Conservation (phyloP, 306 rosid genomes). For the Senna tora region DNA sequence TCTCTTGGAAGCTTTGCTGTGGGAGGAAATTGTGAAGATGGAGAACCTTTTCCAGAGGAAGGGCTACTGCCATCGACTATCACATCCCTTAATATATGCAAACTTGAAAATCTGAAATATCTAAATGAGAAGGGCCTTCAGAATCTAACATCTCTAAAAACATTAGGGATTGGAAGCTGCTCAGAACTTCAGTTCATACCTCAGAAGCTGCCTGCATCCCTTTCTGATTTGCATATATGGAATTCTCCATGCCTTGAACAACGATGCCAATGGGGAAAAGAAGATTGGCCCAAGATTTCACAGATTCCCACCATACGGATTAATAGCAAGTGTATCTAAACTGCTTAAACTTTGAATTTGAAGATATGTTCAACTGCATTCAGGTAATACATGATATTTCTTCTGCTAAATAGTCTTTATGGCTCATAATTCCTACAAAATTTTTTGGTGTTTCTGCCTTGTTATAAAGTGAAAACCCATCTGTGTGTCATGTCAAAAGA, state of each 20-base stretch:
- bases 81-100: slow-evolving; percentile 1
- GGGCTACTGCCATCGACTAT: slow-evolving; percentile 27
- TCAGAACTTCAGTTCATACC: slow-evolving; percentile 28
- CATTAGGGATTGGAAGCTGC: slow-evolving; percentile 17
- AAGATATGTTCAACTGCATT: too few species aligned
- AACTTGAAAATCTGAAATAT: slow-evolving; percentile 1
- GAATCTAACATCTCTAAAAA: slow-evolving; percentile 20
- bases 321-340: background rate
- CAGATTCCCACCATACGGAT: slow-evolving; percentile 7
- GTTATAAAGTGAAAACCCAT: too few species aligned
- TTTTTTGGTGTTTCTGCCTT: too few species aligned
- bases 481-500: too few species aligned
- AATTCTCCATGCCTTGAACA: slow-evolving; percentile 21
- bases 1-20: slow-evolving; percentile 22
- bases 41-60: slow-evolving; percentile 19
- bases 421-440: too few species aligned
- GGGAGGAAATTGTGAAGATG: slow-evolving; percentile 16
- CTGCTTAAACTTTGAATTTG: too few species aligned
- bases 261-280: slow-evolving; percentile 7
- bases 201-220: slow-evolving; percentile 19
- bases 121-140: background rate
- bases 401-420: too few species aligned
- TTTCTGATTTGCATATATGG: slow-evolving; percentile 20
- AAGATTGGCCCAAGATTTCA: slow-evolving; percentile 29
- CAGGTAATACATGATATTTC: too few species aligned